Evolutionary conservation across 495 filamentous ascomycete species (phyloP).

Genomic region (Collariella sp.): DNA sequence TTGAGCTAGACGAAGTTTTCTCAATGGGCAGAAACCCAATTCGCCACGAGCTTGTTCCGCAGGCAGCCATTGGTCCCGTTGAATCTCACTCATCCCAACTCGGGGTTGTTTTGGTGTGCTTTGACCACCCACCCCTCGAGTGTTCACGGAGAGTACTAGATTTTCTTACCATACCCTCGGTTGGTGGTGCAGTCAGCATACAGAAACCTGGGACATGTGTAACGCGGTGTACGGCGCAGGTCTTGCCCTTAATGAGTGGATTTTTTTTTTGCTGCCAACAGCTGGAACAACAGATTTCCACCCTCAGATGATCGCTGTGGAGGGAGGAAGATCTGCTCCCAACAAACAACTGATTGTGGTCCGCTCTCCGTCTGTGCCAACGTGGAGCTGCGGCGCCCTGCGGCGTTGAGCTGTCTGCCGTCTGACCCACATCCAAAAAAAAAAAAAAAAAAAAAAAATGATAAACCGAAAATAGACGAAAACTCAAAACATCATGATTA

Average conservation of each 20-base stretch:
- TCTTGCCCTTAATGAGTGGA: constrained; percentile 6
- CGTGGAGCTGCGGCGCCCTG: constrained; percentile 2
- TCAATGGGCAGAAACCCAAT: background rate
- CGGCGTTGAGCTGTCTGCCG: constrained; percentile 5
- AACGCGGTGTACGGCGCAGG: background rate
- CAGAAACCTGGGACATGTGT: background rate
- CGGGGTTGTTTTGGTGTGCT: background rate
- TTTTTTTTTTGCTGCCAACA: constrained; percentile 1
- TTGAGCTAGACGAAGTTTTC: background rate
- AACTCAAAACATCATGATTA: too few relatives aligned
- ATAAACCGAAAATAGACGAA: background rate
- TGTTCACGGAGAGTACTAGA: too few relatives aligned
- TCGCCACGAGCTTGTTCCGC: background rate
- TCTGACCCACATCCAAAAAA: background rate
- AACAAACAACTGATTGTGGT: too few relatives aligned
- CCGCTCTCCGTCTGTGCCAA: too few relatives aligned
- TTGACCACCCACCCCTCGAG: too few relatives aligned
- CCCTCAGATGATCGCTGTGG: background rate
- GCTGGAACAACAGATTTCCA: background rate
- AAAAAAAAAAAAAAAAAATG: background rate
- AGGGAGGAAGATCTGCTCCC: background rate
- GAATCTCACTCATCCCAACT: background rate
- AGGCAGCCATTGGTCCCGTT: background rate
- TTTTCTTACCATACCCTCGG: background rate
- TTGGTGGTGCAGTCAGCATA: background rate